Conservation (phyloP, 1,139 yeast species). For the Yamadazyma songkhlaensis region DNA sequence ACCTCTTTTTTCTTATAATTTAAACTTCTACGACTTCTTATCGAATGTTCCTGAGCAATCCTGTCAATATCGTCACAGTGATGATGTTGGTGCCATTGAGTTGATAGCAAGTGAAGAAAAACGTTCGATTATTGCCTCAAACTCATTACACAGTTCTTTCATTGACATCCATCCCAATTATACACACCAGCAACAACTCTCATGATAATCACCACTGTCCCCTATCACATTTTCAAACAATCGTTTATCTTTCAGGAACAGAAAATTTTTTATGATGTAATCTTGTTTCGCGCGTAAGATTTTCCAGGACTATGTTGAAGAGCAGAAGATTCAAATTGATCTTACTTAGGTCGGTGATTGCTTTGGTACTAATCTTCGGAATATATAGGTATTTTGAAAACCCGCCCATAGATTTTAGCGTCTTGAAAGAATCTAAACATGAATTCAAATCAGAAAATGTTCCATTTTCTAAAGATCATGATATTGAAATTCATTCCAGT, state of each 20-base stretch:
- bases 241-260: neutral
- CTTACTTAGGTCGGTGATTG: conserved; percentile 1
- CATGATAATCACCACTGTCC: too few relatives aligned
- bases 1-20: too few relatives aligned
- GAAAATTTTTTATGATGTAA: neutral
- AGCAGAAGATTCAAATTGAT: conserved; percentile 5
- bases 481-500: conserved; percentile 5
- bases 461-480: conserved; percentile 2
- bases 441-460: conserved; percentile 2
- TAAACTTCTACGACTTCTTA: too few relatives aligned
- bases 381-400: conserved; percentile 3
- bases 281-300: neutral
- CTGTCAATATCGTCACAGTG: too few relatives aligned
- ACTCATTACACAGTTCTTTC: too few relatives aligned
- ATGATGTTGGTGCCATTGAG: too few relatives aligned
- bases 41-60: too few relatives aligned
- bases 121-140: too few relatives aligned
- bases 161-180: too few relatives aligned
- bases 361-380: neutral
- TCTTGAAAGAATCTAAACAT: neutral
- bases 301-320: conserved; percentile 2
- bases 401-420: conserved; percentile 1
- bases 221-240: too few relatives aligned
- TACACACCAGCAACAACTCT: too few relatives aligned
- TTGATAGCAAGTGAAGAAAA: too few relatives aligned